Conservation (phyloP, 108 stramenopile species). For the Cylindrotheca fusiformis region DNA sequence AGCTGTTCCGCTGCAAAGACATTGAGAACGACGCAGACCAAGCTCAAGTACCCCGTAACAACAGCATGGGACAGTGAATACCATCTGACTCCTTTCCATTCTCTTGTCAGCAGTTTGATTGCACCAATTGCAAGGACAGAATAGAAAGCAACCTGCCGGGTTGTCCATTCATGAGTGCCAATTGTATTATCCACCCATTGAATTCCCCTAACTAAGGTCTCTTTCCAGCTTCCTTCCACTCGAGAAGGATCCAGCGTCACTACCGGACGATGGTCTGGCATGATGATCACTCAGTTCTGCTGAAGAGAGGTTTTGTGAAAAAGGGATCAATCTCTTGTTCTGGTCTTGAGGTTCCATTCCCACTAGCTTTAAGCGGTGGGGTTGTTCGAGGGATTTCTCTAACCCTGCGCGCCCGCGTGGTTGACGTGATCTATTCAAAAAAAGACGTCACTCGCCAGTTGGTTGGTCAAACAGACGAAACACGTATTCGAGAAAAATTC, state of each 20-base stretch:
- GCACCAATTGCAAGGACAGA: conserved; percentile 15
- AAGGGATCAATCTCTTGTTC: no score
- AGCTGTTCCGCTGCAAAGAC: conserved; percentile 29
- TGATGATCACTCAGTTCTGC: no score
- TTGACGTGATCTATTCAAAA: no score
- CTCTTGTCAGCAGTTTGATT: conserved; percentile 4
- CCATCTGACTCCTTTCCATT: conserved; percentile 47
- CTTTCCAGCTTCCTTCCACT: conserved; percentile 10
- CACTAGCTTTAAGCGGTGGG: no score
- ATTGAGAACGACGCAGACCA: conserved; percentile 40
- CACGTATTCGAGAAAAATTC: no score
- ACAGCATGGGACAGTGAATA: conserved; percentile 45
- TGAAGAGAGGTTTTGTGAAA: no score
- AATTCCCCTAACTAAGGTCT: conserved; percentile 8
- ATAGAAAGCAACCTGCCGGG: conserved; percentile 15
- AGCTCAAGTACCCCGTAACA: conserved; percentile 28
- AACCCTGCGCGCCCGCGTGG: no score
- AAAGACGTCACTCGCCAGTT: no score
- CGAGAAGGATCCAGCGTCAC: conserved; percentile 5
- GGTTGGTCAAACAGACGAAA: no score
- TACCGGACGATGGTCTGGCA: neutral
- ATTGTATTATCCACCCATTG: conserved; percentile 14
- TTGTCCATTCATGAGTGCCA: conserved; percentile 33
- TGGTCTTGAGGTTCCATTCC: no score
- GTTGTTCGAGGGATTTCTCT: no score